Conservation (phyloP, 1,139 yeast species). For the Nematodospora anomalae region DNA sequence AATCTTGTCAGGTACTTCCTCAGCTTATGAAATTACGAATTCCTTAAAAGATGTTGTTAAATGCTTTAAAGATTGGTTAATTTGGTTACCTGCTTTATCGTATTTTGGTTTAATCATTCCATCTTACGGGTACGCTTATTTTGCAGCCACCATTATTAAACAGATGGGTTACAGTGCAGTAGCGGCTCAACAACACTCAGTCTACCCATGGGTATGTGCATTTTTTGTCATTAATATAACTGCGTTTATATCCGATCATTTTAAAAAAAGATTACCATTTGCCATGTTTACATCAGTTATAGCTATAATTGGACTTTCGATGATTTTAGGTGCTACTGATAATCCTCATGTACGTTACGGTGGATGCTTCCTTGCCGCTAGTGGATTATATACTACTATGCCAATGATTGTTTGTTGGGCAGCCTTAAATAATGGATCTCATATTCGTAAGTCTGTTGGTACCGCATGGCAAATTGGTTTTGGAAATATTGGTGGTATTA, state of each 20-base stretch:
- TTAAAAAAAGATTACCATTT: conserved; percentile 49
- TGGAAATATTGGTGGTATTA: conserved; percentile 82
- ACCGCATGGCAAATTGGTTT: conserved; percentile 79
- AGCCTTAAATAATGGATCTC: conserved; percentile 68
- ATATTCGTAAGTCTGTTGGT: conserved; percentile 67
- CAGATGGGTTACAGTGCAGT: conserved; percentile 60
- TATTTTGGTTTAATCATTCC: conserved; percentile 68
- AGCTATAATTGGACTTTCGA: conserved; percentile 56
- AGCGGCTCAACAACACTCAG: conserved; percentile 64
- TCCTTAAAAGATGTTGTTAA: conserved; percentile 39
- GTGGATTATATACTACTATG: conserved; percentile 72
- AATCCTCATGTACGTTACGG: conserved; percentile 54
- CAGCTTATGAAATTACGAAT: conserved; percentile 53
- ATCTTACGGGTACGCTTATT: conserved; percentile 70
- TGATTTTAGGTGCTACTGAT: conserved; percentile 43
- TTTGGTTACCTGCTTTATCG: conserved; percentile 58
- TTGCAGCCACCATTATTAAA: conserved; percentile 62
- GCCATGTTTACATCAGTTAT: conserved; percentile 40
- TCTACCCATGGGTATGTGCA: conserved; percentile 71
- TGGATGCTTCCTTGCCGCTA: conserved; percentile 67
- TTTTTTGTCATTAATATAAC: conserved; percentile 53
- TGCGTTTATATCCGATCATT: conserved; percentile 51
- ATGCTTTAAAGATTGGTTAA: conserved; percentile 47
- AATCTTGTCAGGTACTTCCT: conserved; percentile 48
- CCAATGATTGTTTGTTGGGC: conserved; percentile 75